phyloP scores from a whole-genome alignment of 164 flowering plant species.

The Magnolia changhungtana region DNA sequence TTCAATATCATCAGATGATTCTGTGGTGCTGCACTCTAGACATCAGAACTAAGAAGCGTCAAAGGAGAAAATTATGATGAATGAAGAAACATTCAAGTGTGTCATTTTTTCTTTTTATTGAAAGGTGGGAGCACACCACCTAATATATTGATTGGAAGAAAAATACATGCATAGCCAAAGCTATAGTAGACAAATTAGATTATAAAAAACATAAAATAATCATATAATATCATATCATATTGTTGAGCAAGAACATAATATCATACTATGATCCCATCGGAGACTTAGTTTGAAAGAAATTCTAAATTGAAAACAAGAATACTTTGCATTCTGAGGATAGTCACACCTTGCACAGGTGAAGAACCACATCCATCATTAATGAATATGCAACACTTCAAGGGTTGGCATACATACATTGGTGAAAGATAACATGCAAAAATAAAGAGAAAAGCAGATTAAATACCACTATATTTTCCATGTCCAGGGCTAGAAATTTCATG shows the following conservation, averaged over 20 bases:
- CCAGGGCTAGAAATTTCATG: slow-evolving; percentile 45
- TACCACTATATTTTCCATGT: slow-evolving; percentile 80
- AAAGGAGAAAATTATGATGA: neutral
- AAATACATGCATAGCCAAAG: too few relatives aligned
- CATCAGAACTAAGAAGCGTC: slow-evolving; percentile 16
- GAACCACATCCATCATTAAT: neutral
- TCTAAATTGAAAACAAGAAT: neutral
- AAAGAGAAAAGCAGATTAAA: neutral
- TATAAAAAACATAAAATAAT: too few relatives aligned
- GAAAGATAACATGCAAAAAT: neutral
- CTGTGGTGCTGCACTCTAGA: slow-evolving; percentile 83
- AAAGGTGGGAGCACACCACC: too few relatives aligned
- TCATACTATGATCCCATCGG: neutral
- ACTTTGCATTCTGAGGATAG: neutral
- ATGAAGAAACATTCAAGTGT: too few relatives aligned
- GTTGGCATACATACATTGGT: neutral
- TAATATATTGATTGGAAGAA: too few relatives aligned
- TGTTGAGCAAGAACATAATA: too few relatives aligned
- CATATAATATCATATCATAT: too few relatives aligned
- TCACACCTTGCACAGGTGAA: neutral
- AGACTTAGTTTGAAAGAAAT: too few relatives aligned
- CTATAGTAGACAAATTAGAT: too few relatives aligned
- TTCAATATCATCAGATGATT: slow-evolving; percentile 86
- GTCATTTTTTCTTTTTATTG: too few relatives aligned
- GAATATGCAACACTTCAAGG: neutral